Base-by-base conservation (phyloP, 2,329 filamentous ascomycete species). In the Neonectria magnoliae region DNA sequence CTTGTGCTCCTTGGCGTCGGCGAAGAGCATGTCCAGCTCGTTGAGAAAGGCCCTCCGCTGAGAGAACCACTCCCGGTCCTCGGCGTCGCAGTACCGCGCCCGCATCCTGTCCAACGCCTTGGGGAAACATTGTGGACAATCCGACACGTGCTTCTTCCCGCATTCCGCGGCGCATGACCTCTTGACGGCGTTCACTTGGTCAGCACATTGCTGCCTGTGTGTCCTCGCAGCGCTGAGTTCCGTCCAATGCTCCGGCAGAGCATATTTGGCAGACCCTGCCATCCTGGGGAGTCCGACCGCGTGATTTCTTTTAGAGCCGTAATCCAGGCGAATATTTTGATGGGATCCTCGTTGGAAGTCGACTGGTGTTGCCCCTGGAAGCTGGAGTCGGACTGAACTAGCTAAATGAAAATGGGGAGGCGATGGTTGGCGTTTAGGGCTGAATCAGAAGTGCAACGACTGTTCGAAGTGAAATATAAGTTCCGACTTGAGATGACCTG, bases 21-120 rank as follows among this genome's bases (percentile, higher is more conserved):
- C 75, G 65, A 88, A 83, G 50, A 87, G 71, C 50, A 75, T 74
- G 65, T 85, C 83, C 11, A 88, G 78, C 59, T 85, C 83, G 57
- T 81, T 77, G 22, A 87, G 76, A 63, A 88, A 87, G 8, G 77
- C 77, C 31, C 78, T 78, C 33, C 85, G 78, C 50, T 81, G 80
- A 2, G 82, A 78, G 73, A 88, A 87, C 87, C 87, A 88, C 71
- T 86, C 84, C 20, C 70, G 74, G 18, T 76, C 77, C 45, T 73
- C 64, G 27, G 74, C 75, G n/a, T 77, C 76, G 53, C 71, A 74
- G 57, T 79, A 82, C 13, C 79, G 71, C 44, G 68, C 67, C 20
- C 78, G 76, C 72, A 88, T 78, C 36, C 79, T 78, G 36, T 84
- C 81, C 45, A 88, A 71, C 5, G 85, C 75, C 58, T 82, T 79